These are phyloP conservation scores for Cyclanthera cordifolia DNA, from an alignment of 306 rosid species.

Conservation along the genomic window DNA sequence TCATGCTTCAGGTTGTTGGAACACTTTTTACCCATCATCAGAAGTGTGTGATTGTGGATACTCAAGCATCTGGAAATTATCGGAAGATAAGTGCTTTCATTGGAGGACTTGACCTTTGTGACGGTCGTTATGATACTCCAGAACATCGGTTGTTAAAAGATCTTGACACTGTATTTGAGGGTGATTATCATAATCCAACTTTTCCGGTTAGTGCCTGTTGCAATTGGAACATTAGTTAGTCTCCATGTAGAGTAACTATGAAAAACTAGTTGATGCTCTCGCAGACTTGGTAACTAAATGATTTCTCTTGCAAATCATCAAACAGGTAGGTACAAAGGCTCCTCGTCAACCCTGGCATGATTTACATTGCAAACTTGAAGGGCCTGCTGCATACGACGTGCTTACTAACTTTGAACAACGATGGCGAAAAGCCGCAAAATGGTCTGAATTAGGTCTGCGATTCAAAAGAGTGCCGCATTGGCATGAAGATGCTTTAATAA, in stretches of 20 bases:
- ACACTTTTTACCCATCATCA: constrained; percentile 95
- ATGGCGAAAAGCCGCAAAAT: constrained; percentile 78
- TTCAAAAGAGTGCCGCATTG: constrained; percentile 60
- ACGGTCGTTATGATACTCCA: constrained; percentile 96
- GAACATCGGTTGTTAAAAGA: constrained; percentile 60
- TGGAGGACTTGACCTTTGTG: constrained; percentile 96
- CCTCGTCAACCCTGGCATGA: constrained; percentile 99
- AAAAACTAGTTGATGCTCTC: background rate
- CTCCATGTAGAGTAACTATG: background rate
- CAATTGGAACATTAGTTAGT: constrained; percentile 3
- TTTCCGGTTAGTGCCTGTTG: constrained; percentile 51
- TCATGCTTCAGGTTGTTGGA: constrained; percentile 76
- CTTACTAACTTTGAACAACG: constrained; percentile 95
- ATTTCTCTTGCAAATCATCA: constrained; percentile 9
- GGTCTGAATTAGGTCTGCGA: constrained; percentile 67
- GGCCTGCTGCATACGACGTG: constrained; percentile 92
- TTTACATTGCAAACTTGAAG: constrained; percentile 89
- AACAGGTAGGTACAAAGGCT: constrained; percentile 53
- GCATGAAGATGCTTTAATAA: constrained; percentile 84
- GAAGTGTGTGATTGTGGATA: constrained; percentile 90
- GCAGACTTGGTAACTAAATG: background rate
- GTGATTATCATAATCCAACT: constrained; percentile 84
- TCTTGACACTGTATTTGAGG: constrained; percentile 57
- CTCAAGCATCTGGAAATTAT: constrained; percentile 75
- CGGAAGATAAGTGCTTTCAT: constrained; percentile 81